Base-by-base conservation (phyloP, 208 protist species). In the Borovskyia barvae region DNA sequence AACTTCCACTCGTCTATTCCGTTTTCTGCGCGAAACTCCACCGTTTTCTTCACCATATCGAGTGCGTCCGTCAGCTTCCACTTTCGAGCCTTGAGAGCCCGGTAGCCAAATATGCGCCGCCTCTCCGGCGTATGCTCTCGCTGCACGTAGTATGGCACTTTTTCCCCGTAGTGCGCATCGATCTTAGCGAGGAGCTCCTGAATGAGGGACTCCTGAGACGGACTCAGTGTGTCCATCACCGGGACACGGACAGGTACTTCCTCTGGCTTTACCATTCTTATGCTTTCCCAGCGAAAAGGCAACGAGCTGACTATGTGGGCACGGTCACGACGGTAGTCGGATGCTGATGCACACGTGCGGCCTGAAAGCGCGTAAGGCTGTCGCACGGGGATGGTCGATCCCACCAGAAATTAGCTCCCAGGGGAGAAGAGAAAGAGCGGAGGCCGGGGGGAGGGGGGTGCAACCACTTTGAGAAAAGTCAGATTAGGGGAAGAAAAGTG, bases 21-120 rank as follows among this genome's bases (percentile, higher is more conserved):
- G 39, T 76, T 22, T 32, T 82, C 67, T 14, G 63, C 59, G 12
- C 80, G 69, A 47, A 79, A 91, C 33, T 37, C 30, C n/a, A 81
- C 69, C 5, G 74, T 85, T 9, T 41, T 72, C 3, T 49, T 51
- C n/a, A 87, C 51, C 84, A 91, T 91, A 12, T 57, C 41, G 32
- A 87, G 35, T 15, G 77, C 72, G 33, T 87, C 52, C 29, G 40
- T 60, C 32, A 61, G 3, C 42, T 83, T 85, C 80, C 79, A 91
- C 24, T 72, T 66, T 9, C 84, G 75, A 3, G 84, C 80, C 30
- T 77, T 91, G 17, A 91, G 67, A 24, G 72, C 70, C 37, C 81
- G 82, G 72, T 87, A 91, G 20, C 67, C 84, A 7, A 87, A 77
- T 5, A 77, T 47, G 3, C 77, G 73, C 20, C 65, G 64, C 19